Conservation (phyloP, 768 basidiomycete species). For the Lactarius evosmus region DNA sequence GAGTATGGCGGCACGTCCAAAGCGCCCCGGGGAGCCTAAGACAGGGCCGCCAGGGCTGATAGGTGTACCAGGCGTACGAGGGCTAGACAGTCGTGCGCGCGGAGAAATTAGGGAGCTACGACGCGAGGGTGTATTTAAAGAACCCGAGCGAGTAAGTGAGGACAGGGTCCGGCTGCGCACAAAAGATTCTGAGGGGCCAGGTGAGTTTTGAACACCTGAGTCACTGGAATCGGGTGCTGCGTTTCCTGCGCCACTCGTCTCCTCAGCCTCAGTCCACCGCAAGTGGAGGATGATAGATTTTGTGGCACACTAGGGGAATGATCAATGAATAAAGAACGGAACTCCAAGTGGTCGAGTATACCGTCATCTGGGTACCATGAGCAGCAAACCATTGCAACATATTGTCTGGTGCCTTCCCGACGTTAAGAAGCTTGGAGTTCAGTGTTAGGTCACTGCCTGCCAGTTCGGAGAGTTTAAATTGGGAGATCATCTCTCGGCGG, state of each 20-base stretch:
- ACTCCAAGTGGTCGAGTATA: constrained; percentile 36
- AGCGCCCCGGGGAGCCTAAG: constrained; percentile 35
- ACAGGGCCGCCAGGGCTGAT: constrained; percentile 36
- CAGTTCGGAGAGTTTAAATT: constrained; percentile 82
- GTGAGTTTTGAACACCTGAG: constrained; percentile 29
- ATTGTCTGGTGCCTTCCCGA: constrained; percentile 79
- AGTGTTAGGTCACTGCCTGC: constrained; percentile 64
- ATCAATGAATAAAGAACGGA: neutral
- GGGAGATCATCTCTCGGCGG: constrained; percentile 85
- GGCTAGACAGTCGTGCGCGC: constrained; percentile 31
- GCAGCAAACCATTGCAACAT: constrained; percentile 96
- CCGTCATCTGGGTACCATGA: constrained; percentile 87
- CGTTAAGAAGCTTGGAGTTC: constrained; percentile 65
- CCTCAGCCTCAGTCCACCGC: constrained; percentile 78
- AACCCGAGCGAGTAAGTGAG: constrained; percentile 52
- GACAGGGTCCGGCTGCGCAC: constrained; percentile 44
- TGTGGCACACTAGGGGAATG: constrained; percentile 65
- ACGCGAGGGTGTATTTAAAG: constrained; percentile 45
- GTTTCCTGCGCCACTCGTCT: constrained; percentile 27
- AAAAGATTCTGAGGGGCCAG: constrained; percentile 30
- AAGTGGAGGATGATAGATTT: constrained; percentile 83
- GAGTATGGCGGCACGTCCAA: constrained; percentile 69
- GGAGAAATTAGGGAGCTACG: constrained; percentile 33
- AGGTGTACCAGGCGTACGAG: constrained; percentile 49
- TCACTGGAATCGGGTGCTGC: constrained; percentile 26